Evolutionary conservation across 345 rosid species (phyloP), one percentile per base, ranked within the genome.

Genomic region (Geranium brycei): DNA sequence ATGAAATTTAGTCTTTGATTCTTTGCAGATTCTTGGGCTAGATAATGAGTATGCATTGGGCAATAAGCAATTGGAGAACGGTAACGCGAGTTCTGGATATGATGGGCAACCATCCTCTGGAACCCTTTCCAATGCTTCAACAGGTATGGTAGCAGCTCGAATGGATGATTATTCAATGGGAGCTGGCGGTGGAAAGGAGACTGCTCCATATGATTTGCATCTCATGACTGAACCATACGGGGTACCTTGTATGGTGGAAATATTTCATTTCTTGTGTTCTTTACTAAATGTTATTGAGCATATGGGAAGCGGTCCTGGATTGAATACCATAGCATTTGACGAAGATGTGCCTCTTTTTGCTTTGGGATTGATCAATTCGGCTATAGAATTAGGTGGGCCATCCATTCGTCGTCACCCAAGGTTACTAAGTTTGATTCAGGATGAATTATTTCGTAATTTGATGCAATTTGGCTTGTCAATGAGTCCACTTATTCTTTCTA

Each of bases 291-390:
- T 71, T 73, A 82, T 76, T 59, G 99, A 93, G 81, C 84, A 83
- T 64, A 77, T 75, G 77, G 96, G 88, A 75, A 79, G 83, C 78
- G 91, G 81, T 58, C 75, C 91, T 38, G 77, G 86, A 73, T 79
- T 95, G 75, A 90, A 88, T 73, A 80, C 91, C 38, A 70, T 93
- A 59, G 85, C 97, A 68, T 88, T 82, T 79, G 97, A 93, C 17
- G 99, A 93, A 80, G 97, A 93, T 79, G 97, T 88, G 66, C 97
- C 97, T 41, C 87, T 88, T 66, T 93, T 93, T 83, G 91, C 97
- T 32, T 74, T 93, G 91, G 86, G 95, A 64, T 76, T 93, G 75
- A 87, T 93, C 73, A 93, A 93, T 80, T 93, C 99, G 51, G 95
- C 97, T 38, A 77, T 90, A 68, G 99, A 93, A 78, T 68, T 90